Percentiles rank a stretch among this genome's conserved stretches.
Evolutionary conservation across 192 early-diverging fungal species (phyloP).

Genomic region (Blastocladiella britannica): DNA sequence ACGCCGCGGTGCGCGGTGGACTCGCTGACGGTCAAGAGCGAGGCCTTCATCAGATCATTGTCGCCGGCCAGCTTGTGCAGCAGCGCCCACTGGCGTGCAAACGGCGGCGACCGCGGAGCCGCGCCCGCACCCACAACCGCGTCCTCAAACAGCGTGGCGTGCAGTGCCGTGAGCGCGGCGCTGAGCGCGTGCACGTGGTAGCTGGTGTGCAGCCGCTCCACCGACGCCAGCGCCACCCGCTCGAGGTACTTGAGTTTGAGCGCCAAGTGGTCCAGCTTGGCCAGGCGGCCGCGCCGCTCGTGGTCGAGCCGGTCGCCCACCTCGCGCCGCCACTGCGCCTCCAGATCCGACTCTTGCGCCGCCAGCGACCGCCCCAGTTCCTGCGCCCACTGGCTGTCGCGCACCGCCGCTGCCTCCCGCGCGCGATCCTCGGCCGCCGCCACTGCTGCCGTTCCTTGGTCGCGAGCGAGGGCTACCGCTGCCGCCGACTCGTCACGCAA

Average conservation of each 20-base stretch:
- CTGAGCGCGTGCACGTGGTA: constrained; percentile 36
- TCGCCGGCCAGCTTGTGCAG: constrained; percentile 26
- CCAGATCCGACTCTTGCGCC: constrained; percentile 44
- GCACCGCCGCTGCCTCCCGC: constrained; percentile 23
- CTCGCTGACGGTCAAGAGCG: constrained; percentile 36
- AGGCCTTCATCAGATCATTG: constrained; percentile 32
- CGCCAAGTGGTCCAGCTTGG: constrained; percentile 59
- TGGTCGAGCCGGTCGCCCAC: constrained; percentile 62
- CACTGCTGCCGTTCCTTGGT: constrained; percentile 30
- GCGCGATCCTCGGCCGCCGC: constrained; percentile 21
- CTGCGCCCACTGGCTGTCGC: constrained; percentile 14
- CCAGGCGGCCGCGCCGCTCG: constrained; percentile 74
- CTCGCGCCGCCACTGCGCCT: constrained; percentile 56
- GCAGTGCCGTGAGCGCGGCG: constrained; percentile 42
- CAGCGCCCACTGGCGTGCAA: constrained; percentile 48
- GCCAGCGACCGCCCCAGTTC: constrained; percentile 33
- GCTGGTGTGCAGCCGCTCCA: constrained; percentile 40
- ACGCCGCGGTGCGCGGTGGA: constrained; percentile 36
- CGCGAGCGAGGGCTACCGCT: constrained; percentile 31
- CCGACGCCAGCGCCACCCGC: constrained; percentile 38
- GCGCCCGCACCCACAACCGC: constrained; percentile 5
- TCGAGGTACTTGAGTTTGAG: constrained; percentile 56
- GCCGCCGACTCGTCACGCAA: constrained; percentile 18
- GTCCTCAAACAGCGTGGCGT: constrained; percentile 23
- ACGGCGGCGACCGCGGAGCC: constrained; percentile 22